Evolutionary conservation across 345 rosid genomes (phyloP).

Genomic region (Eucalyptus lansdowneana): DNA sequence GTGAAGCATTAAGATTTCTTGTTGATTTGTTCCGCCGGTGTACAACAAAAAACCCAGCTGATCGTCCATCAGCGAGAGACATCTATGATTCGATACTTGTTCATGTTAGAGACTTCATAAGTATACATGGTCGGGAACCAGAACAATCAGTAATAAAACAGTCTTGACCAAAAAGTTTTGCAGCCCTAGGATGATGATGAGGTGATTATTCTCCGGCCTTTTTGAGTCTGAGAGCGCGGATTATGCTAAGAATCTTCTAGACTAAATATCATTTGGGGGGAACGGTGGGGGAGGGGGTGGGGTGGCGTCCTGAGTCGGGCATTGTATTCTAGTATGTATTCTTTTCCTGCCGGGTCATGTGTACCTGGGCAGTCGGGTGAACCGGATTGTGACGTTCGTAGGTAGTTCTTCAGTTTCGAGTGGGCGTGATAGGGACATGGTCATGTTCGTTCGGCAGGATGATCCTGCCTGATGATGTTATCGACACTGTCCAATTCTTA

Average conservation of each 20-base stretch:
- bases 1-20: slow-evolving; percentile 48
- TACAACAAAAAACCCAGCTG: slow-evolving; percentile 54
- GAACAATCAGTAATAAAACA: not conserved
- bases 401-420: not conserved
- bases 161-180: not conserved
- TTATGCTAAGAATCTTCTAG: not conserved
- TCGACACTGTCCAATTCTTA: not conserved
- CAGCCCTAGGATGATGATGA: not conserved
- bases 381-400: not conserved
- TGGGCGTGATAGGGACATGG: not conserved
- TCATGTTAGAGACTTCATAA: not conserved
- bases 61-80: slow-evolving; percentile 55
- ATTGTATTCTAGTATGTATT: not conserved
- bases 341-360: not conserved
- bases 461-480: not conserved
- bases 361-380: not conserved
- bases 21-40: slow-evolving; percentile 52
- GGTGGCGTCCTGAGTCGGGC: not conserved
- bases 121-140: not conserved
- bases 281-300: fast-evolving
- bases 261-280: not conserved
- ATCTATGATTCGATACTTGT: slow-evolving; percentile 35
- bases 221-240: not conserved
- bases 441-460: not conserved
- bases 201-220: not conserved